A percentile compares a stretch with the other conserved stretches of the same genome.
Evolutionary conservation across 2,329 filamentous ascomycete genomes (phyloP).

Genomic region (Exophiala aquamarina): DNA sequence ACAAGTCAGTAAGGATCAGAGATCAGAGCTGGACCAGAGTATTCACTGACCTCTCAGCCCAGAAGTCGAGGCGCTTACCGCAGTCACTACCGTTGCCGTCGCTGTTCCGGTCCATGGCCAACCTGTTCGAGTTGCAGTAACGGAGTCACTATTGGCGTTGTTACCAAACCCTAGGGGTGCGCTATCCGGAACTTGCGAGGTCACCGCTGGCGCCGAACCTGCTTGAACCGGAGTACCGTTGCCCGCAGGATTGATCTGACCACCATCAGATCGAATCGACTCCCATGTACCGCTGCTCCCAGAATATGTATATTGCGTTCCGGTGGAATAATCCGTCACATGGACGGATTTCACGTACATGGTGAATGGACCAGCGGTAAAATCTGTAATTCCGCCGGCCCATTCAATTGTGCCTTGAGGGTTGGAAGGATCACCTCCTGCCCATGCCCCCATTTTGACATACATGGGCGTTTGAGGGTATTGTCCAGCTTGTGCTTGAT

Average conservation of each 20-base stretch:
- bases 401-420: constrained; percentile 59
- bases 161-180: constrained; percentile 67
- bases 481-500: constrained; percentile 59
- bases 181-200: constrained; percentile 21
- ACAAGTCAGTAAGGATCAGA: constrained; percentile 29
- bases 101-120: constrained; percentile 66
- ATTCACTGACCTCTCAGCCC: constrained; percentile 41
- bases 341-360: constrained; percentile 70
- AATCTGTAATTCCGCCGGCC: constrained; percentile 71
- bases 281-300: constrained; percentile 76
- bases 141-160: constrained; percentile 33
- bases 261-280: constrained; percentile 79
- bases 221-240: constrained; percentile 41
- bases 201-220: constrained; percentile 20
- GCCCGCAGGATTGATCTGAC: constrained; percentile 69
- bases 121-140: constrained; percentile 57
- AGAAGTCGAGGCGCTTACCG: constrained; percentile 68
- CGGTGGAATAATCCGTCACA: constrained; percentile 83
- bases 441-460: constrained; percentile 68
- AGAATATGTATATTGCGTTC: constrained; percentile 77
- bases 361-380: constrained; percentile 63
- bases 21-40: constrained; percentile 15
- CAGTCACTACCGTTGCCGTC: constrained; percentile 66
- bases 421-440: constrained; percentile 56
- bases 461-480: constrained; percentile 75